A percentile compares a stretch with the other conserved stretches of the same genome.
Conservation (phyloP, 179 eudicot genomes). For the Actinidia chinensis region DNA sequence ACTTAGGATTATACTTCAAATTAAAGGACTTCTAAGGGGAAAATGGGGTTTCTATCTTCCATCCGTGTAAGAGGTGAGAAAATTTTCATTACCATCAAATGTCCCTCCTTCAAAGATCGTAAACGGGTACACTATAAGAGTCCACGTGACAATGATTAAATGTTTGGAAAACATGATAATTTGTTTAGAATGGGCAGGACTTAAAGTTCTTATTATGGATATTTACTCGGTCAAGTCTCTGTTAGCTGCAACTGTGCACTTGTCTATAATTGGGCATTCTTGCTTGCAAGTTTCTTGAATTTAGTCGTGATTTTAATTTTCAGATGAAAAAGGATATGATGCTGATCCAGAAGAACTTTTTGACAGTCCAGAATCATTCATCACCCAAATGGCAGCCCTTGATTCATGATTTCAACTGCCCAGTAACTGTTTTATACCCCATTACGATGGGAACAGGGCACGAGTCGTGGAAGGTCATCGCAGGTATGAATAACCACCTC, state of each 20-base stretch:
- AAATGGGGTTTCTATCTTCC: background rate
- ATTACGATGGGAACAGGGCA: conserved; percentile 99
- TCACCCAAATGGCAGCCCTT: conserved; percentile 99
- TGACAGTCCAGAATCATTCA: conserved; percentile 86
- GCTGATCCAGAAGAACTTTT: conserved; percentile 70
- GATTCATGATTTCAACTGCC: conserved; percentile 93
- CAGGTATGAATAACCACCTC: conserved; percentile 45
- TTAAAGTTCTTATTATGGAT: too few relatives aligned
- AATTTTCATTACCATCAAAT: background rate
- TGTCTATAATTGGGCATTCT: background rate
- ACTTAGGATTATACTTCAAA: background rate
- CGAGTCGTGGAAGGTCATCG: conserved; percentile 96
- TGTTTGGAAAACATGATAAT: too few relatives aligned
- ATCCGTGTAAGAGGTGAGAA: background rate
- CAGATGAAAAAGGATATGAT: conserved; percentile 90
- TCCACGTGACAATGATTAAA: background rate
- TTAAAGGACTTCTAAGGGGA: background rate
- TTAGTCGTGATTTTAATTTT: background rate
- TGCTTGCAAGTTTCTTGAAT: background rate
- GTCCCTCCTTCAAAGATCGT: too few relatives aligned
- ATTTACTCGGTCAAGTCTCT: background rate
- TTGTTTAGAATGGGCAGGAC: too few relatives aligned
- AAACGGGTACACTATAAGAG: too few relatives aligned
- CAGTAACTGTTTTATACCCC: conserved; percentile 75
- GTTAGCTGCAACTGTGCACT: background rate